A percentile compares a stretch with the other conserved stretches of the same genome.
Evolutionary conservation across 345 rosid genomes (phyloP).

Genomic region (Schrenkiella parvula): DNA sequence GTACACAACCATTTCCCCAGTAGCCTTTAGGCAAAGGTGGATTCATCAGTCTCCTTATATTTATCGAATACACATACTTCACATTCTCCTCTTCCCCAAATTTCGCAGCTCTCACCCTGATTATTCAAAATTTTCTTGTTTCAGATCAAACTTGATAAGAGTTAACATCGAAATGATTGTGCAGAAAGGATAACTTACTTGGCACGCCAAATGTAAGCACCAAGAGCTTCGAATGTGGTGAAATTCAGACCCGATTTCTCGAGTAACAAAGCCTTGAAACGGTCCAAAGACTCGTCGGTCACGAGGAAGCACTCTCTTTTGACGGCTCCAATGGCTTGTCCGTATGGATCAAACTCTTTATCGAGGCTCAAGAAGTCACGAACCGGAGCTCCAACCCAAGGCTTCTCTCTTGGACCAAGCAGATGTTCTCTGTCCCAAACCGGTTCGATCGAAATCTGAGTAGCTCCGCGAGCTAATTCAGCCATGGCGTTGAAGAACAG

Average conservation of each 20-base stretch:
- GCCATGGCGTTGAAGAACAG: conserved; percentile 62
- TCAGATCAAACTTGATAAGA: background rate
- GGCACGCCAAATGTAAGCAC: conserved; percentile 87
- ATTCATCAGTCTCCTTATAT: conserved; percentile 52
- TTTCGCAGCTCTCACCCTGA: conserved; percentile 55
- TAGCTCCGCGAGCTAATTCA: conserved; percentile 67
- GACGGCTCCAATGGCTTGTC: conserved; percentile 36
- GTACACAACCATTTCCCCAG: conserved; percentile 86
- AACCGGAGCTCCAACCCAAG: conserved; percentile 48
- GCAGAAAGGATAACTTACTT: conserved; percentile 80
- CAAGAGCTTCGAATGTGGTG: conserved; percentile 85
- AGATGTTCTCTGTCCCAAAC: conserved; percentile 61
- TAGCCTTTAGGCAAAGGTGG: conserved; percentile 73
- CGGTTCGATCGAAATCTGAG: conserved; percentile 41
- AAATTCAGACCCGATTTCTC: conserved; percentile 54
- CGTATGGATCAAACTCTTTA: conserved; percentile 46
- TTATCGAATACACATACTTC: conserved; percentile 62
- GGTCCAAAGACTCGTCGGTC: conserved; percentile 61
- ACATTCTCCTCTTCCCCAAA: conserved; percentile 43
- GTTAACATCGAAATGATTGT: background rate
- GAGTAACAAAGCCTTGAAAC: conserved; percentile 44
- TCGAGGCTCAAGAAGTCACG: conserved; percentile 45
- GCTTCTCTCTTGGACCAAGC: conserved; percentile 67
- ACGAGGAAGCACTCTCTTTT: conserved; percentile 54
- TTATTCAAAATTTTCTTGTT: background rate